phyloP scores from a whole-genome alignment of 2,329 filamentous ascomycete species.

The Penicillium sp. region DNA sequence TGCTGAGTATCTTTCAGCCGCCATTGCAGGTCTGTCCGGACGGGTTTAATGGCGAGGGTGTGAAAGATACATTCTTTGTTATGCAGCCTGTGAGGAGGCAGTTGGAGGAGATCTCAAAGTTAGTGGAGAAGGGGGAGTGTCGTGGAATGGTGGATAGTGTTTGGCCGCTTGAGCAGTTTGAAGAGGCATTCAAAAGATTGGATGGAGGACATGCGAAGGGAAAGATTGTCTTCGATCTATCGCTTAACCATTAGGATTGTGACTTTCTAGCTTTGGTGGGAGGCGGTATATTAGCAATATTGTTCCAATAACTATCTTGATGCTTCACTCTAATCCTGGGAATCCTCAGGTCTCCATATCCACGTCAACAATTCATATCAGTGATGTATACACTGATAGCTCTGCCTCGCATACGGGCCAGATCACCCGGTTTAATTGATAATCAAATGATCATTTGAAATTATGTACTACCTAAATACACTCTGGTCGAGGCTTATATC shows the following conservation, averaged over 20 bases:
- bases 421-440: not conserved
- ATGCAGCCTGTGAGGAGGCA: constrained; percentile 41
- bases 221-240: constrained; percentile 44
- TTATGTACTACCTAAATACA: not conserved
- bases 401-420: not conserved
- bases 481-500: not conserved
- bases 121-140: constrained; percentile 42
- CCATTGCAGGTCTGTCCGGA: constrained; percentile 34
- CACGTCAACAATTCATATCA: not conserved
- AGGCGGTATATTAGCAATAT: no score
- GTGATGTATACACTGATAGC: not conserved
- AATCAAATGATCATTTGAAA: not conserved
- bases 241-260: not conserved
- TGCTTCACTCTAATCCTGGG: not conserved
- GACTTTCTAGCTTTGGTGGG: not conserved
- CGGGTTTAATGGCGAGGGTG: constrained; percentile 22
- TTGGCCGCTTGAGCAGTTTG: constrained; percentile 42
- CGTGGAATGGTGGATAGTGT: constrained; percentile 44
- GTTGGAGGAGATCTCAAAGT: constrained; percentile 38
- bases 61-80: constrained; percentile 45
- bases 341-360: not conserved
- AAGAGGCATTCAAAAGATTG: constrained; percentile 42
- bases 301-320: no score
- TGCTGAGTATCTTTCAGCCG: constrained; percentile 45
- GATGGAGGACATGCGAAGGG: constrained; percentile 44